These are phyloP conservation scores for Penicillium argentinense DNA, from an alignment of 495 filamentous ascomycete genomes.

Conservation along the genomic window DNA sequence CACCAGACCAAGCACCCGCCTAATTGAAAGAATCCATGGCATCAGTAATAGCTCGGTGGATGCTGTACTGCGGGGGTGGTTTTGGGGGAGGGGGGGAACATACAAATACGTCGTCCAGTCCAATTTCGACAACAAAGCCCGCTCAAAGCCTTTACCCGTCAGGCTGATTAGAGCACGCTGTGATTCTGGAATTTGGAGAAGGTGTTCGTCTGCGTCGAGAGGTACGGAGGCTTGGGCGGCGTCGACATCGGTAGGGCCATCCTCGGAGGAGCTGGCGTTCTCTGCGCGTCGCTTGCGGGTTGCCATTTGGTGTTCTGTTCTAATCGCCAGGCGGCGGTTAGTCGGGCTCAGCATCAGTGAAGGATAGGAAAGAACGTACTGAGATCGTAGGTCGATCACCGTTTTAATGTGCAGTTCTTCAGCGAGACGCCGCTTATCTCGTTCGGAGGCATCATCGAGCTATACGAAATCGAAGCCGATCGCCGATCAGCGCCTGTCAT, in stretches of 20 bases:
- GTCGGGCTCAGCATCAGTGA: conserved; percentile 1
- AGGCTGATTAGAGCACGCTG: conserved; percentile 63
- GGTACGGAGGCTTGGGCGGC: conserved; percentile 31
- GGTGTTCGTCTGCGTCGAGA: conserved; percentile 42
- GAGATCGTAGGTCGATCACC: conserved; percentile 76
- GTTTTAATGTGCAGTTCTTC: conserved; percentile 64
- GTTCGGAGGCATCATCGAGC: conserved; percentile 66
- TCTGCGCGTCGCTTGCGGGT: conserved; percentile 60
- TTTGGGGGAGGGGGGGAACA: neutral
- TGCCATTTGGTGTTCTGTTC: conserved; percentile 72
- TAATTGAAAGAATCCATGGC: conserved; percentile 24
- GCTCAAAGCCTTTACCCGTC: conserved; percentile 70
- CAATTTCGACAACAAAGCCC: conserved; percentile 65
- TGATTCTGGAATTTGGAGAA: conserved; percentile 59
- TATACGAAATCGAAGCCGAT: too few species aligned
- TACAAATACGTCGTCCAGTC: conserved; percentile 65
- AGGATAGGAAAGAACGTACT: conserved; percentile 41
- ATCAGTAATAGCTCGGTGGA: too few species aligned
- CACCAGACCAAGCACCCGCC: conserved; percentile 60
- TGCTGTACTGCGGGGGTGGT: neutral
- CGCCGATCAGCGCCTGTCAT: neutral
- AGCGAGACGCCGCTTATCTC: conserved; percentile 59
- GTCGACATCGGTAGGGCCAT: conserved; percentile 14
- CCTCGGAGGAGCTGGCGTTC: conserved; percentile 12
- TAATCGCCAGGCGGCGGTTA: conserved; percentile 26